Evolutionary conservation across 805 yeast genomes (phyloP).

Genomic region (Groenewaldozyma tartarivorans): DNA sequence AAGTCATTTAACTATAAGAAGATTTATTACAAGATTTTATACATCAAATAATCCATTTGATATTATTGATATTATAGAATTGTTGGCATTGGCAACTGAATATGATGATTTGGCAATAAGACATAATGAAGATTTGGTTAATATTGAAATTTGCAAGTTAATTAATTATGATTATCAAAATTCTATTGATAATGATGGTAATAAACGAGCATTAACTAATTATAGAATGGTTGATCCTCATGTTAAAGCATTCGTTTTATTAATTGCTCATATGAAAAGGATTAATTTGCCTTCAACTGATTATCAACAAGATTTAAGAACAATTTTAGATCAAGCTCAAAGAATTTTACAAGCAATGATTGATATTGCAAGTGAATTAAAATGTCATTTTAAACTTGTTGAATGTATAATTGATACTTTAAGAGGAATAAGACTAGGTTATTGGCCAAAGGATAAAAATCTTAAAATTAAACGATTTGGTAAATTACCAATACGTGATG

Average conservation of each 20-base stretch:
- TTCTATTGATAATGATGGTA: conserved; percentile 20
- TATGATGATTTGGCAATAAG: conserved; percentile 84
- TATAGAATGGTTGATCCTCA: conserved; percentile 75
- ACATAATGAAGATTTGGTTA: conserved; percentile 84
- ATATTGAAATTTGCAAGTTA: conserved; percentile 67
- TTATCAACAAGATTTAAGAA: conserved; percentile 84
- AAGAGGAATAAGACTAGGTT: neutral
- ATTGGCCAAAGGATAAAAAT: too few relatives aligned
- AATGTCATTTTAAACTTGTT: conserved; percentile 27
- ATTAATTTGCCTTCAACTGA: conserved; percentile 88
- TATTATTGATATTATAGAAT: conserved; percentile 54
- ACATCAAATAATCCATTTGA: conserved; percentile 27
- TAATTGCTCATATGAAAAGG: conserved; percentile 65
- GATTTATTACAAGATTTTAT: conserved; percentile 45
- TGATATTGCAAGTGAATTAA: conserved; percentile 81
- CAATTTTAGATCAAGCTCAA: conserved; percentile 87
- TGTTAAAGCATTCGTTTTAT: conserved; percentile 60
- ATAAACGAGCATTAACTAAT: neutral
- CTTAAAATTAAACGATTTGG: too few relatives aligned
- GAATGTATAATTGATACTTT: neutral
- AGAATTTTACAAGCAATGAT: conserved; percentile 90
- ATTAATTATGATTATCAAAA: conserved; percentile 52
- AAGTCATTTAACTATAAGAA: conserved; percentile 80
- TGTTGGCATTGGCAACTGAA: conserved; percentile 60
- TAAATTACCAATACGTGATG: too few relatives aligned